Percentiles rank a stretch among this genome's conserved stretches.
Evolutionary conservation across 208 protist species (phyloP).

Genomic region (Leishmania gerbilli): DNA sequence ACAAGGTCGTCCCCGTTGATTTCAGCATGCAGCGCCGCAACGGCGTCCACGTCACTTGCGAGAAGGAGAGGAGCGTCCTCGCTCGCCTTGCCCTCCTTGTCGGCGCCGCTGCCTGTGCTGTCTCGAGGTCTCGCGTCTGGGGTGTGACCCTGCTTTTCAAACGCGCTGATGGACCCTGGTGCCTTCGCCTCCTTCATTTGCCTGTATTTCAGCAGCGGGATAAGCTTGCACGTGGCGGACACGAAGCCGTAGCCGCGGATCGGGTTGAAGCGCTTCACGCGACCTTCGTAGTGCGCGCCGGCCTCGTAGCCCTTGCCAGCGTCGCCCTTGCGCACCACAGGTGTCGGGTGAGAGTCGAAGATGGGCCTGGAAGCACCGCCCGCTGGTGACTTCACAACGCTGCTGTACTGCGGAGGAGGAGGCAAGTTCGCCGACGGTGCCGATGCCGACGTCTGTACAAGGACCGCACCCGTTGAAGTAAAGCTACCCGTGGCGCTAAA

Average conservation of each 20-base stretch:
- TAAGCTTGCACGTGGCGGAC: constrained; percentile 49
- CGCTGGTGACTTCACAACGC: background rate
- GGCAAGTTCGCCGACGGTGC: background rate
- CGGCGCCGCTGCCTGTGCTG: background rate
- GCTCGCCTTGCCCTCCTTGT: background rate
- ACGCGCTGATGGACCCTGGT: background rate
- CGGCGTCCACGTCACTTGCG: background rate
- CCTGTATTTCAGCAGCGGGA: constrained; percentile 2
- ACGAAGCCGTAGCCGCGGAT: constrained; percentile 68
- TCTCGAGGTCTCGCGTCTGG: background rate
- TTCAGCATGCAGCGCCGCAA: background rate
- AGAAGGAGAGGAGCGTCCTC: background rate
- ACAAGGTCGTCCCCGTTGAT: constrained; percentile 10
- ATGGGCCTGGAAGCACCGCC: background rate
- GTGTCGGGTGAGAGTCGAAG: background rate
- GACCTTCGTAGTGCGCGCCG: constrained; percentile 63
- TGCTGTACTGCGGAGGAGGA: constrained; percentile 6
- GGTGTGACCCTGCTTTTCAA: background rate
- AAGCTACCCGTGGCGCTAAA: background rate
- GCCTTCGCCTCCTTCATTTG: background rate
- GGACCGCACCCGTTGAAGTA: background rate
- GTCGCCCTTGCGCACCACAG: constrained; percentile 8
- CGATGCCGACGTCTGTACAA: background rate
- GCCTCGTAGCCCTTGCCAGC: constrained; percentile 44
- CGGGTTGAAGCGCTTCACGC: constrained; percentile 74